These are phyloP conservation scores for Trichoderma harzianum DNA, from an alignment of 2,329 filamentous ascomycete genomes.

Conservation along the genomic window DNA sequence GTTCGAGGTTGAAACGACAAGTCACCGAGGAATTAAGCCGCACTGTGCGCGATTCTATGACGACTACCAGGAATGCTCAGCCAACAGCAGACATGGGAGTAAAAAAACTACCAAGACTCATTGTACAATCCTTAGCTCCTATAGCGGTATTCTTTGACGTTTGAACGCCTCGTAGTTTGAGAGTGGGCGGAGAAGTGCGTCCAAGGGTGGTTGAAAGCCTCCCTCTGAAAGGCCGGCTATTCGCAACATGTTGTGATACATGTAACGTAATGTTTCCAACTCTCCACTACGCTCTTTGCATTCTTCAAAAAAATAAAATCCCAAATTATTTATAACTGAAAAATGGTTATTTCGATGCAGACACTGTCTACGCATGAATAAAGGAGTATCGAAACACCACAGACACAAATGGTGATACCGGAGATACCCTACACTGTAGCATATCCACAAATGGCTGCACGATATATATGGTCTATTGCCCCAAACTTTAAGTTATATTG, in stretches of 20 bases:
- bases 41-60: background rate
- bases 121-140: background rate
- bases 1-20: background rate
- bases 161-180: background rate
- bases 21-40: background rate
- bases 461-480: background rate
- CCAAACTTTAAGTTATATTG: background rate
- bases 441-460: background rate
- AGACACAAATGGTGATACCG: background rate
- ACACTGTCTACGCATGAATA: background rate
- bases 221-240: no score
- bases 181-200: background rate
- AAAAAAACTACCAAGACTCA: background rate
- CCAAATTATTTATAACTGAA: background rate
- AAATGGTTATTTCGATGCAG: background rate
- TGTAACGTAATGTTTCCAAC: background rate
- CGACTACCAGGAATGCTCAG: background rate
- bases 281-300: fast-evolving
- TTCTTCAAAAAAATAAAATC: background rate
- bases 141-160: background rate
- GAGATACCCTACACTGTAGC: background rate
- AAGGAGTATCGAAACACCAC: background rate
- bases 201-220: background rate
- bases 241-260: background rate
- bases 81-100: background rate